Evolutionary conservation across 148 eudicot genomes (phyloP).

Genomic region (Rhododendron molle): DNA sequence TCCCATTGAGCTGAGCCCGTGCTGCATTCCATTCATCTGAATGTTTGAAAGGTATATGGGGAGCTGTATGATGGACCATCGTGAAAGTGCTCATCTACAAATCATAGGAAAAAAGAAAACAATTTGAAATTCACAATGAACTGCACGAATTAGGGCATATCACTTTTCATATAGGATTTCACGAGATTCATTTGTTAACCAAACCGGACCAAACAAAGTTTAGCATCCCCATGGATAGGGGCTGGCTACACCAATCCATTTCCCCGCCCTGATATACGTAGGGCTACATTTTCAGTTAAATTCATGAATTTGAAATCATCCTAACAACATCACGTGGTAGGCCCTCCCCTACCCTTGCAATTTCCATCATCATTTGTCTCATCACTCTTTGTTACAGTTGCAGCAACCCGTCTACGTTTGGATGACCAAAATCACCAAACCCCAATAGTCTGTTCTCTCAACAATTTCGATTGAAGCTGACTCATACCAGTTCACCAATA

Average conservation of each 20-base stretch:
- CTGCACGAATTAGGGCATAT: not conserved
- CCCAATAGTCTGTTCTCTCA: not conserved
- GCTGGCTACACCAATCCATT: not conserved
- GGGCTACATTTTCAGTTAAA: not conserved
- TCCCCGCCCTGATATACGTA: not conserved
- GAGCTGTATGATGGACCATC: constrained; percentile 94
- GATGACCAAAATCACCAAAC: not conserved
- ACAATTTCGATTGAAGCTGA: not conserved
- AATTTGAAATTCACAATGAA: not conserved
- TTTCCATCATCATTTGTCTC: not conserved
- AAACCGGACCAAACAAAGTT: not conserved
- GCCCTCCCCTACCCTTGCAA: not conserved
- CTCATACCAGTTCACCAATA: not conserved
- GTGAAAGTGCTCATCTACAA: constrained; percentile 97
- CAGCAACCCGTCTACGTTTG: not conserved
- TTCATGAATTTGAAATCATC: not conserved
- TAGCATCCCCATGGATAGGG: not conserved
- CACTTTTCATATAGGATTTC: not conserved
- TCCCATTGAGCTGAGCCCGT: constrained; percentile 90
- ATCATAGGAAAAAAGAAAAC: not conserved
- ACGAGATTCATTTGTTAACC: not conserved
- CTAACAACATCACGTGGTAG: not conserved
- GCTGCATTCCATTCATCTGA: constrained; percentile 89
- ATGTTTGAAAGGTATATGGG: constrained; percentile 84
- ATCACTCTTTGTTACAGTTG: not conserved